phyloP scores from a whole-genome alignment of 768 basidiomycete species.

The Pulveroboletus sp. region DNA sequence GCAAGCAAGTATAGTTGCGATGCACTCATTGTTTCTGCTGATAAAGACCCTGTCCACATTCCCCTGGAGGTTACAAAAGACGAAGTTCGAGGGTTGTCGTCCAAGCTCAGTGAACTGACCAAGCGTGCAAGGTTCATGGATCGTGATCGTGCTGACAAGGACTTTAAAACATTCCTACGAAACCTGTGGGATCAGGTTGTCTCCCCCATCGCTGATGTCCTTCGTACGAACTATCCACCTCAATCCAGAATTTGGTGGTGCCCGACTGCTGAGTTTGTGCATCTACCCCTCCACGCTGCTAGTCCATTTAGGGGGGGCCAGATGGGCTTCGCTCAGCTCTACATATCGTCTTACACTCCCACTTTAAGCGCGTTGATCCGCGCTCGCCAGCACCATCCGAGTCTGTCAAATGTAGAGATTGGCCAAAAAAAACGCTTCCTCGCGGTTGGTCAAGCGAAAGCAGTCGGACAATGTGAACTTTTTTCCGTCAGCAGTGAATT shows the following conservation, averaged over 20 bases:
- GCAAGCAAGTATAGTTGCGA: constrained; percentile 8
- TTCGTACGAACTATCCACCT: background rate
- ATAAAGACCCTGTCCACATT: background rate
- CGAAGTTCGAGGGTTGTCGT: background rate
- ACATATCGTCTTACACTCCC: constrained; percentile 17
- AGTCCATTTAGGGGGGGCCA: background rate
- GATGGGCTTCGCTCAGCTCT: constrained; percentile 4
- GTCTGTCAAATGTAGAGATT: no score
- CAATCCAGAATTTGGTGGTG: constrained; percentile 13
- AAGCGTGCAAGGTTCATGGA: background rate
- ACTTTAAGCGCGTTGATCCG: constrained; percentile 7
- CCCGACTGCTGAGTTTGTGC: constrained; percentile 8
- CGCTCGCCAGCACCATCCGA: background rate
- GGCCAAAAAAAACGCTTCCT: constrained; percentile 1
- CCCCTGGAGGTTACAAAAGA: background rate
- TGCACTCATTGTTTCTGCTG: no score
- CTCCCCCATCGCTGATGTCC: background rate
- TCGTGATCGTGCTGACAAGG: no score
- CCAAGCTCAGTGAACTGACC: background rate
- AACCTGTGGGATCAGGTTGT: background rate
- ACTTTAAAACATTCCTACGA: background rate
- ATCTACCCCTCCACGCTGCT: background rate
- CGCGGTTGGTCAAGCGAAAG: constrained; percentile 1
- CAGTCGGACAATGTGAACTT: no score
- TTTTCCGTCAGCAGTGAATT: no score